These are phyloP conservation scores for Synchytrium microbalum DNA, from an alignment of 371 early-diverging fungal genomes.

Conservation along the genomic window DNA sequence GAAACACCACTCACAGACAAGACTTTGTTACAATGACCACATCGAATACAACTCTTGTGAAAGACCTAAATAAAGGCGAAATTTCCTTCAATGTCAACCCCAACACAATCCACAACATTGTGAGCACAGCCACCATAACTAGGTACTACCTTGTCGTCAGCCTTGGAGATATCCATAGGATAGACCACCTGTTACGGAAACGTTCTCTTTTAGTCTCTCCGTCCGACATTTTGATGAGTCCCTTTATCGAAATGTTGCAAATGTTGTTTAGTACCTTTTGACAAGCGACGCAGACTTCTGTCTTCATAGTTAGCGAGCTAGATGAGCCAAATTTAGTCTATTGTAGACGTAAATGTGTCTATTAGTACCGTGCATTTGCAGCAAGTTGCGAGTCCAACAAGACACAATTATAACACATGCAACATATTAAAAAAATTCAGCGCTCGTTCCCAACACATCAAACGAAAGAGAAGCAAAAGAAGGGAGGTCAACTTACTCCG, in stretches of 20 bases:
- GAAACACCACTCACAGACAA: constrained; percentile 5
- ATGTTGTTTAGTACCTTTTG: not conserved
- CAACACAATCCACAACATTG: not conserved
- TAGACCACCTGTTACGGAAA: constrained; percentile 1
- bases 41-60: constrained; percentile 14
- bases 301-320: not conserved
- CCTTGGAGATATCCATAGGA: constrained; percentile 6
- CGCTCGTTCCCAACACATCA: no score
- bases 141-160: constrained; percentile 10
- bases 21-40: constrained; percentile 15
- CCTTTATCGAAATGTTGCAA: not conserved
- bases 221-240: not conserved
- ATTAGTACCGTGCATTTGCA: not conserved
- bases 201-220: no score
- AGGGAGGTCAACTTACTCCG: not conserved
- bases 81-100: not conserved
- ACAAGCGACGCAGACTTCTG: not conserved
- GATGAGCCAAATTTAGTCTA: not conserved
- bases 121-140: not conserved
- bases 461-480: not conserved
- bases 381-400: not conserved
- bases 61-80: constrained; percentile 3
- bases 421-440: no score
- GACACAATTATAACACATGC: not conserved
- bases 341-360: not conserved